Conservation (phyloP, 352 stramenopile species). For the Blastocystis sp. region DNA sequence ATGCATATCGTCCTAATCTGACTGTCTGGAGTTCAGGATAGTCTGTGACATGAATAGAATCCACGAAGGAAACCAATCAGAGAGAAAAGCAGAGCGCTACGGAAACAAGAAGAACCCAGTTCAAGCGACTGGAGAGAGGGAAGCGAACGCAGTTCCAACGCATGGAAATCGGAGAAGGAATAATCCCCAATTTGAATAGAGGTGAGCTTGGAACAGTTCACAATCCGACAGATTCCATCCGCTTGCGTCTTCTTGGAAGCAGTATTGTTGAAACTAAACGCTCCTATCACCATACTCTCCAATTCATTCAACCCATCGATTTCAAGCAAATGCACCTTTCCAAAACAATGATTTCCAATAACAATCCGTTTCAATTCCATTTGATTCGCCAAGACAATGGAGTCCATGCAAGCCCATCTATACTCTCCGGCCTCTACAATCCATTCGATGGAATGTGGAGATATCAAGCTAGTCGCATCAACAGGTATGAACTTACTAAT, state of each 20-base stretch:
- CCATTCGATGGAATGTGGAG: no score
- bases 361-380: no score
- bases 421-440: no score
- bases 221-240: not conserved
- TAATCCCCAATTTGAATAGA: not conserved
- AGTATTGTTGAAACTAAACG: not conserved
- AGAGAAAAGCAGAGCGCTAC: not conserved
- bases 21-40: not conserved
- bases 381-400: no score
- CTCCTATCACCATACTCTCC: not conserved
- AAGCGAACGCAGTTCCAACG: not conserved
- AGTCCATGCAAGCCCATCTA: no score
- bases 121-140: not conserved
- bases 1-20: not conserved
- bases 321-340: not conserved
- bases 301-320: not conserved
- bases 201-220: not conserved
- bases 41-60: not conserved
- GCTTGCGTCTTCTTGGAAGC: not conserved
- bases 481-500: no score
- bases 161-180: not conserved
- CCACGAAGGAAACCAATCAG: not conserved
- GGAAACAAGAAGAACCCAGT: not conserved
- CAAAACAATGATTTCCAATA: not conserved
- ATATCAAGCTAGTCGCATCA: no score